phyloP scores from a whole-genome alignment of 257 asterid genomes.

The Prunella vulgaris region DNA sequence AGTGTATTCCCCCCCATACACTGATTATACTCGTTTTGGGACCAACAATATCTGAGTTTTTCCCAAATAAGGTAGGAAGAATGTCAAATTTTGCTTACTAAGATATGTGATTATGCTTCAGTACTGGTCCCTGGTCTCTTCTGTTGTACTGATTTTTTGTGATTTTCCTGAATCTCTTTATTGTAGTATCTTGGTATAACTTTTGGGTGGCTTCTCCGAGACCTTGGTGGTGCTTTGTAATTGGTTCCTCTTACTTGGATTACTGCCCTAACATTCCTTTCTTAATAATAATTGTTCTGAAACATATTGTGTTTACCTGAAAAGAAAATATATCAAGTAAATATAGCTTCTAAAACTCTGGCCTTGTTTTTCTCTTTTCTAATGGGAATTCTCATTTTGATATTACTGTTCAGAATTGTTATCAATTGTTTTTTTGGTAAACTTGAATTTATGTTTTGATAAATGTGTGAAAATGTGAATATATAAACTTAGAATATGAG shows the following conservation, averaged over 20 bases:
- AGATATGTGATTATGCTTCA: conserved; percentile 19
- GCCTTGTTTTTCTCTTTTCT: neutral
- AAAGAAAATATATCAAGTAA: neutral
- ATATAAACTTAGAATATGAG: neutral
- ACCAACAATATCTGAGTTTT: conserved; percentile 69
- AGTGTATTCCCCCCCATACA: too few species aligned
- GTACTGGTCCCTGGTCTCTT: neutral
- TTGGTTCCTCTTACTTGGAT: conserved; percentile 9
- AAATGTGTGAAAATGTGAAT: neutral
- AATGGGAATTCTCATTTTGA: neutral
- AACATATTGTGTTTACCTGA: conserved; percentile 9
- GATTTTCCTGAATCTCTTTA: neutral
- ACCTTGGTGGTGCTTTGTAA: conserved; percentile 13
- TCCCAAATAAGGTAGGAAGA: conserved; percentile 70
- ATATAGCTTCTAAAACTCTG: neutral
- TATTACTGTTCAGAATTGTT: neutral
- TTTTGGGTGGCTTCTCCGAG: conserved; percentile 1
- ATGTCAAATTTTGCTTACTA: conserved; percentile 13
- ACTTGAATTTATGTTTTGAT: neutral
- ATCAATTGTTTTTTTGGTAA: neutral
- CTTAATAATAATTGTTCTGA: neutral
- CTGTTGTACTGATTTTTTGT: neutral
- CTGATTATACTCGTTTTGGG: too few species aligned
- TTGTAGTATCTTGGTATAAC: neutral
- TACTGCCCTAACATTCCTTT: neutral